These are phyloP conservation scores for Venturia effusa DNA, from an alignment of 2,329 filamentous ascomycete genomes.

Conservation along the genomic window DNA sequence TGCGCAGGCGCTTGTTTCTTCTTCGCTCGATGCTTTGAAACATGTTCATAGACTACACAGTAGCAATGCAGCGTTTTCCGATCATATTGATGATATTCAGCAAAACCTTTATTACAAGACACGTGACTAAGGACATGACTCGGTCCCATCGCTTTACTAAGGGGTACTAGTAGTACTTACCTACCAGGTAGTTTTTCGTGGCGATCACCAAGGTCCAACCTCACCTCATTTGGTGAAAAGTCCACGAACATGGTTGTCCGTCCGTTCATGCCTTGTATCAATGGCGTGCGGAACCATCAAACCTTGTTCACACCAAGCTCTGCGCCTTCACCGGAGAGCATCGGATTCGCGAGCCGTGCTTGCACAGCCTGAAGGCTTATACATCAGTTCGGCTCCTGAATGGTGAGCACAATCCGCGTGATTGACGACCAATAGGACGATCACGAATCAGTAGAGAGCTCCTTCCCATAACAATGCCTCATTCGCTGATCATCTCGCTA, in stretches of 20 bases:
- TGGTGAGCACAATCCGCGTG: background rate
- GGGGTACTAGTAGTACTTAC: too few relatives aligned
- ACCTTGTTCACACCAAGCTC: background rate
- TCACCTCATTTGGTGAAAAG: background rate
- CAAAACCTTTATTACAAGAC: too few relatives aligned
- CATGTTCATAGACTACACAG: background rate
- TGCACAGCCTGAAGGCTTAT: conserved; percentile 1
- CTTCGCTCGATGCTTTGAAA: background rate
- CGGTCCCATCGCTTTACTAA: too few relatives aligned
- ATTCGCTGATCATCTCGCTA: background rate
- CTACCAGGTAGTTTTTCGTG: background rate
- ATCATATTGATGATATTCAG: background rate
- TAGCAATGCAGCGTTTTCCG: background rate
- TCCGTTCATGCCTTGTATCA: background rate
- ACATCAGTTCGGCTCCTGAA: background rate
- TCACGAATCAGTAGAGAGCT: background rate
- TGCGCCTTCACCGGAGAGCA: background rate
- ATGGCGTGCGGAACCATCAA: background rate
- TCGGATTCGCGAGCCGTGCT: background rate
- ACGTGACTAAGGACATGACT: background rate
- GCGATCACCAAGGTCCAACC: background rate
- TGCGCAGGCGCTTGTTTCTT: background rate
- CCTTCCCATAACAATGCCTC: background rate
- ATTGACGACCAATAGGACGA: background rate
- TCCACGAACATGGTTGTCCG: background rate